Base-by-base conservation (phyloP, 2,329 filamentous ascomycete genomes). In the Hypoxylon sp. region DNA sequence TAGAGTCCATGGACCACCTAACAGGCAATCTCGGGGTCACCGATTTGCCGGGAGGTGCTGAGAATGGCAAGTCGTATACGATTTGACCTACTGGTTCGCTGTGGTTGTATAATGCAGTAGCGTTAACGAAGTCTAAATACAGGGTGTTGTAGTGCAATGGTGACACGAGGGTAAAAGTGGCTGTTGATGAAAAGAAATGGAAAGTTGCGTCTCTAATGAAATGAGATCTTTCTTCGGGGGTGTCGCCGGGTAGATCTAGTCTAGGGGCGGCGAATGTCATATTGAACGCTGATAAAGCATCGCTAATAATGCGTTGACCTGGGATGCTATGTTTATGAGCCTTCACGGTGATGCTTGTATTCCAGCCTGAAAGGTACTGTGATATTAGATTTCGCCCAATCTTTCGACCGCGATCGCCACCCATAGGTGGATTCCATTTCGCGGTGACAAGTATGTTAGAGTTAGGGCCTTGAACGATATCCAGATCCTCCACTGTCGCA, bases 181-280 rank as follows among this genome's bases (percentile, higher is more conserved):
- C 95, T 0, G 94, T 94, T 0, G 94, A 97, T 14, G 93, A 92
- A 70, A 96, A 86, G 58, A 98, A 81, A 81, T 98, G 94, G 80
- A 99, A 90, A 6, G 91, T 95, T 10, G 95, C 93, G 74, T 93
- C 90, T 77, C 91, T 88, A 74, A 99, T 94, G 79, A 98, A 98
- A 71, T 89, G 89, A 0, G 86, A 81, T 30, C 81, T 81, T 25
- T 83, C 81, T 42, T 84, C 81, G 10, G 81, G 80, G 13, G 82
- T 80, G 25, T 82, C 80, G 25, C 85, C 85, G 14, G 90, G 91
- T 1, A 89, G 80, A 1, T 83, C 83, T 46, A 97, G 81, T 17
- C 84, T 86, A 0, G 95, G 95, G 0, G 93, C 88, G 1, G 90
- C 86, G 20, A 97, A 81, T 1, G 91, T 91, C 58, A 97, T 81